Conservation (phyloP, 2,329 filamentous ascomycete species). For the Bertia moriformis region DNA sequence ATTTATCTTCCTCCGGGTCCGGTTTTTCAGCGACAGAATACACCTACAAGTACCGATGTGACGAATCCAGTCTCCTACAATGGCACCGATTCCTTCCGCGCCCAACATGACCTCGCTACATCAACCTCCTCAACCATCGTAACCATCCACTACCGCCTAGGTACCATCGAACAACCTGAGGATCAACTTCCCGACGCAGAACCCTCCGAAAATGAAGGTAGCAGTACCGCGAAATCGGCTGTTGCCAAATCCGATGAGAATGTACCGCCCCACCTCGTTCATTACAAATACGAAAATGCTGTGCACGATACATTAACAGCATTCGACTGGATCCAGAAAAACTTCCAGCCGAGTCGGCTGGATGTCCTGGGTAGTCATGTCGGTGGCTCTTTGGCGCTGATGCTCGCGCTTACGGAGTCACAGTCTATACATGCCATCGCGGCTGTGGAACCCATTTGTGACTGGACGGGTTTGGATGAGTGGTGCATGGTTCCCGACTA, state of each 20-base stretch:
- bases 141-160: constrained; percentile 23
- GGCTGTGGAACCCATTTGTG: constrained; percentile 17
- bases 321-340: constrained; percentile 19
- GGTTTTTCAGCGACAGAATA: constrained; percentile 8
- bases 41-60: too few relatives aligned
- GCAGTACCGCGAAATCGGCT: neutral
- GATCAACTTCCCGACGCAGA: neutral
- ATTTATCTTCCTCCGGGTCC: constrained; percentile 20
- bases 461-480: constrained; percentile 23
- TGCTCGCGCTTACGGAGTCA: constrained; percentile 23
- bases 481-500: constrained; percentile 16
- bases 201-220: neutral
- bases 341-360: constrained; percentile 13
- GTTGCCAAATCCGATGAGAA: neutral
- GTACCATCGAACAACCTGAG: constrained; percentile 3
- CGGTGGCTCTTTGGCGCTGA: constrained; percentile 22
- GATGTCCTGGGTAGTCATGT: constrained; percentile 17
- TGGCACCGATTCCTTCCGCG: too few relatives aligned
- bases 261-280: neutral
- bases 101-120: too few relatives aligned
- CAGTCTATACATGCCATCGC: constrained; percentile 15
- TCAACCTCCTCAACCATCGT: constrained; percentile 17
- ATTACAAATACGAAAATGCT: constrained; percentile 17
- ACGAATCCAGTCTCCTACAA: too few relatives aligned
- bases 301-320: constrained; percentile 20